Base-by-base conservation (phyloP, 225 moss, liverwort and hornwort species). In the Physcomitrium patens region DNA sequence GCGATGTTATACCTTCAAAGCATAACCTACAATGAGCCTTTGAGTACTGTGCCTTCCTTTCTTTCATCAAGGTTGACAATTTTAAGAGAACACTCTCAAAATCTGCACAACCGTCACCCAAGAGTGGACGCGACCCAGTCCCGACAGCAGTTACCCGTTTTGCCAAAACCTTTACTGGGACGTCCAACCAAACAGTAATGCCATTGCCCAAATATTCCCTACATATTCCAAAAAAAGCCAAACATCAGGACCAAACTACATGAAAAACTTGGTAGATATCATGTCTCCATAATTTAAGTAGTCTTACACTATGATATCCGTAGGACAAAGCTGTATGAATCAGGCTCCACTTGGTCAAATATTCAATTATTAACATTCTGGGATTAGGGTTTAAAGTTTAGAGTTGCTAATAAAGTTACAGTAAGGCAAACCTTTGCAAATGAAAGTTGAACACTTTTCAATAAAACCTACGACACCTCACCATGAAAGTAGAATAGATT, bases 101-200 rank as follows among this genome's bases (percentile, higher is more conserved):
- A 73, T 88, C 84, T 18, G 79, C 74, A 27, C 69, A 77, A 43
- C 79, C 90, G 27, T 52, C 59, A 18, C 77, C 90, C 76, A 99
- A 65, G 1, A 99, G 85, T 5, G 97, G 97, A 49, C 97, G 89
- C 7, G 93, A 91, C 26, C 93, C 87, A 9, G 91, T 78, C 53
- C 94, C 93, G 9, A 88, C 97, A 20, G 87, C 68, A 17, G 86
- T 87, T 14, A 95, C 91, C 46, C 97, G 83, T 28, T 48, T 77
- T 7, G 97, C 97, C 11, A 99, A 87, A 24, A 83, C 90, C 67
- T 91, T 90, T 23, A 99, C 69, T 20, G 97, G 97, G 3, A 99
- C 97, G 66, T 99, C 92, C 70, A 99, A 84, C 91, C 91, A 95
- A 45, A 93, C 84, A 12, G 93, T 89, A 23, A 95, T 86, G 41